Conservation (phyloP, 2,329 filamentous ascomycete species). For the Hymenoscyphus occultus region DNA sequence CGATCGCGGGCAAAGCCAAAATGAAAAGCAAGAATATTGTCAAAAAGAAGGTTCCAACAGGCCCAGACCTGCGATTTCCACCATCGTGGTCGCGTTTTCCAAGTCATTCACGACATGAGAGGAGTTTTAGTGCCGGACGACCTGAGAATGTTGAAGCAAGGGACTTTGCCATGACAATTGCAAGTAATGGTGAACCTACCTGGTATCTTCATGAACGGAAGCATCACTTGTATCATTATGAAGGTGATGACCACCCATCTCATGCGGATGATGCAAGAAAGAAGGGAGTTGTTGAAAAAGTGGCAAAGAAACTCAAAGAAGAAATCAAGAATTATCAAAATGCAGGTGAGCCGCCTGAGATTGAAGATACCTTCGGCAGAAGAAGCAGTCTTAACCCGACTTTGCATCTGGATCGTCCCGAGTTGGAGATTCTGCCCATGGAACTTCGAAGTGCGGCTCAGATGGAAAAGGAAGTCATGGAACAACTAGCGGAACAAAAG, state of each 20-base stretch:
- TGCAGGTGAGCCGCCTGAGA: constrained; percentile 12
- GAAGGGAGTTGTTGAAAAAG: constrained; percentile 18
- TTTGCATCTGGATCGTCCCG: constrained; percentile 30
- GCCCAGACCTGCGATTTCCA: constrained; percentile 28
- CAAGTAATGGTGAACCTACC: constrained; percentile 21
- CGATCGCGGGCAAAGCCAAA: constrained; percentile 25
- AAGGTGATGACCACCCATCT: constrained; percentile 23
- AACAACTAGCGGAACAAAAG: constrained; percentile 3
- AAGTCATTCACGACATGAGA: constrained; percentile 29
- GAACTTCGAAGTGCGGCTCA: constrained; percentile 7
- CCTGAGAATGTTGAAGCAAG: constrained; percentile 21
- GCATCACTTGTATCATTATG: constrained; percentile 22
- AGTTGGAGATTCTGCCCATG: constrained; percentile 32
- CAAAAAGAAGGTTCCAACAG: constrained; percentile 21
- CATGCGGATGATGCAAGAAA: constrained; percentile 17
- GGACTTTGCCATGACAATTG: constrained; percentile 28
- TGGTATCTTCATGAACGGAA: constrained; percentile 23
- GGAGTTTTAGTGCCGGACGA: constrained; percentile 22
- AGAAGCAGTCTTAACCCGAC: constrained; percentile 28
- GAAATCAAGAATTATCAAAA: constrained; percentile 22
- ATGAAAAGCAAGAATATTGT: constrained; percentile 27
- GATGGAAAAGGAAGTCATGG: constrained; percentile 9
- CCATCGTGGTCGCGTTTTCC: constrained; percentile 31
- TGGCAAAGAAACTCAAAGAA: constrained; percentile 15
- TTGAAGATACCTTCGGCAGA: constrained; percentile 22